phyloP scores from a whole-genome alignment of 164 flowering plant genomes.

The Cinnamomum chago region DNA sequence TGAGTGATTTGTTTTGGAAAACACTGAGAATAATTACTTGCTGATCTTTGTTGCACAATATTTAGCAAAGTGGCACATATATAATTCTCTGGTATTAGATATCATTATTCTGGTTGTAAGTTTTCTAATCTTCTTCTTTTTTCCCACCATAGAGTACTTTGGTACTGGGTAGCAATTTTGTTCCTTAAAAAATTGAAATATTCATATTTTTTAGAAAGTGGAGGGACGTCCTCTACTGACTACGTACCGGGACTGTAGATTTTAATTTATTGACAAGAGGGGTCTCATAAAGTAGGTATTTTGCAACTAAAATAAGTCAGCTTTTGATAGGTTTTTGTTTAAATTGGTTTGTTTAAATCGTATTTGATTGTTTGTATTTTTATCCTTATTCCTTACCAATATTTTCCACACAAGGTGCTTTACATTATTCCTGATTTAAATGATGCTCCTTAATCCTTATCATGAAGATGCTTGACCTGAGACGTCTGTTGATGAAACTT shows the following conservation, averaged over 20 bases:
- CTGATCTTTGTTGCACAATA: background rate
- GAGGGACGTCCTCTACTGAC: background rate
- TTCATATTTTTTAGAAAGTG: background rate
- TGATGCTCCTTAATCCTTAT: background rate
- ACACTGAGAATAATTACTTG: background rate
- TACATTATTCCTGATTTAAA: background rate
- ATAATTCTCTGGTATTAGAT: background rate
- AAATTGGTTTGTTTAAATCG: background rate
- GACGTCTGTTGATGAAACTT: background rate
- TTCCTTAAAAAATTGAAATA: background rate
- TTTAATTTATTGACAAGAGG: background rate
- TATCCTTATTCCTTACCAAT: no score
- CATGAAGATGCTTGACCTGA: slow-evolving; percentile 1
- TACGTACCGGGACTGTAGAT: background rate
- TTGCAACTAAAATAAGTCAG: background rate
- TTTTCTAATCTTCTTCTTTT: background rate
- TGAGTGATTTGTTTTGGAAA: no score
- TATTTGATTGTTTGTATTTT: no score
- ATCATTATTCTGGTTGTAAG: background rate
- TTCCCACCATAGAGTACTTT: background rate
- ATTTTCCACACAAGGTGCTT: background rate
- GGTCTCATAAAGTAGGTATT: background rate
- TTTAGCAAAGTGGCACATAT: background rate
- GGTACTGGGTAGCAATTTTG: background rate
- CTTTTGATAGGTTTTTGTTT: background rate